Evolutionary conservation across 495 filamentous ascomycete species (phyloP).

Genomic region (Aspergillus steynii): DNA sequence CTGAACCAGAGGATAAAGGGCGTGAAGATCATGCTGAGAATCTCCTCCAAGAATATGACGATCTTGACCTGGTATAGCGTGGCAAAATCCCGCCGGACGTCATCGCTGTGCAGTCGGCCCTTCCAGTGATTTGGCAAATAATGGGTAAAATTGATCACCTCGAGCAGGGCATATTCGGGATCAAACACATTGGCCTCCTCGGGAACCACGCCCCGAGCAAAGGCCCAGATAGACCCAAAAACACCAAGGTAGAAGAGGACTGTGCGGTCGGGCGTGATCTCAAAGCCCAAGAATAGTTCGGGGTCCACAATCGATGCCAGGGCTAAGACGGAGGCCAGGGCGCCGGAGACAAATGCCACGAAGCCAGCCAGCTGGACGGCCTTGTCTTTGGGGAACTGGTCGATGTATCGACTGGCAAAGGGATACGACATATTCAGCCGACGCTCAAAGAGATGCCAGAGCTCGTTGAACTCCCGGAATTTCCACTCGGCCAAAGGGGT

Average conservation of each 20-base stretch:
- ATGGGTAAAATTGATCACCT: constrained; percentile 88
- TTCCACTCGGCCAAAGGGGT: constrained; percentile 97
- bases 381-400: constrained; percentile 96
- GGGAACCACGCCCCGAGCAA: constrained; percentile 74
- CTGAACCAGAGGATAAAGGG: constrained; percentile 87
- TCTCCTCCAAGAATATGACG: constrained; percentile 87
- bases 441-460: constrained; percentile 86
- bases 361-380: constrained; percentile 79
- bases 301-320: constrained; percentile 81
- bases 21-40: constrained; percentile 87
- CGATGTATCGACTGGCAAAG: constrained; percentile 86
- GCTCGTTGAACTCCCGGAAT: constrained; percentile 97
- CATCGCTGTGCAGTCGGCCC: constrained; percentile 82
- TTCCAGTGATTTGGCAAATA: constrained; percentile 89
- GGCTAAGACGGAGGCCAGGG: constrained; percentile 79
- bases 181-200: constrained; percentile 91
- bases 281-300: constrained; percentile 88
- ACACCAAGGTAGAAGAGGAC: constrained; percentile 77
- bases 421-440: constrained; percentile 93
- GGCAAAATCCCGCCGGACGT: constrained; percentile 82
- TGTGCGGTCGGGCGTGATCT: constrained; percentile 81
- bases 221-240: constrained; percentile 76
- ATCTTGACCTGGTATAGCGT: constrained; percentile 85
- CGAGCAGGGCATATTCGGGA: constrained; percentile 81
- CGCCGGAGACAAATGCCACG: constrained; percentile 82